Evolutionary conservation across 768 basidiomycete species (phyloP), one percentile per base, ranked within the genome.

Genomic region (Favolaschia claudopus): DNA sequence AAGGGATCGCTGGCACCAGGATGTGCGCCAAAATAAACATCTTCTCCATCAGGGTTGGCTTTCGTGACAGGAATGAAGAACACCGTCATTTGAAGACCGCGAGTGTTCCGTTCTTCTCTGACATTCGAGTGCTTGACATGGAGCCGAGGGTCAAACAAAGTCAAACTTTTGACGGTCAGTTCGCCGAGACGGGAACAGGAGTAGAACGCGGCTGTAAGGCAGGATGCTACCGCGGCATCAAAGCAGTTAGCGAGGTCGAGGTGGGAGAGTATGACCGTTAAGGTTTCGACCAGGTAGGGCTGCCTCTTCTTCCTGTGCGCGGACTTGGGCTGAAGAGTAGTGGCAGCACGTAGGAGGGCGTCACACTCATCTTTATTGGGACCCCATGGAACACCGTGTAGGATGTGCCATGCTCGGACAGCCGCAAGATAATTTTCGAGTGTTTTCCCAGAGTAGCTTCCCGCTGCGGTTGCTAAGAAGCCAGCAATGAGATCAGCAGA

Each of bases 121-220:
- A n/a, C n/a, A n/a, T n/a, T n/a, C n/a, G n/a, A n/a, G n/a, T n/a
- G n/a, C n/a, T n/a, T n/a, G n/a, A n/a, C n/a, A n/a, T n/a, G n/a
- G n/a, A n/a, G n/a, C n/a, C n/a, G n/a, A n/a, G n/a, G n/a, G n/a
- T n/a, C n/a, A n/a, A n/a, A n/a, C n/a, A n/a, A n/a, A n/a, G n/a
- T n/a, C n/a, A n/a, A n/a, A n/a, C n/a, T 58, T 17, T 50, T 49
- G n/a, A 58, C 47, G 4, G 56, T 58, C 2, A 58, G 13, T 28
- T 58, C 56, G 2, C 56, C 48, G 0, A 50, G 0, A 0, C 56
- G 32, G 2, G 33, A 25, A 14, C 13, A 20, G 0, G 56, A 50
- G 8, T 50, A 58, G 7, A 43, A 58, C 0, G 19, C 33, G 0
- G 56, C 37, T 0, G 56, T 58, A 0, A 58, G 38, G 33, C 47